Conservation (phyloP, 352 stramenopile species). For the Bremia lactucae region DNA sequence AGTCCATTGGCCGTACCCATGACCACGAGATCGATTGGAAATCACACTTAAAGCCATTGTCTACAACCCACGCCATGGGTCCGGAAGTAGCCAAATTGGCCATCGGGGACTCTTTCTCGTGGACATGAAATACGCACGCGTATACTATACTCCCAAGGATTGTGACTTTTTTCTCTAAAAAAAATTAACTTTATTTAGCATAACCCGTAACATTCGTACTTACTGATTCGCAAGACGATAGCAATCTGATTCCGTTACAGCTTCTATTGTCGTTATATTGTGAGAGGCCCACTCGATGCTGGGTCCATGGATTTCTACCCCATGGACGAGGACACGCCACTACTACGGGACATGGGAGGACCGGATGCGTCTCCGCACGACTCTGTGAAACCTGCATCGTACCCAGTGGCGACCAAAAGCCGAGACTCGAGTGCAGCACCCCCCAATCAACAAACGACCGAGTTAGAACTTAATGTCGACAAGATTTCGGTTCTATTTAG, state of each 20-base stretch:
- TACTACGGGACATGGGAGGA: constrained; percentile 9
- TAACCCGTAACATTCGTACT: no score
- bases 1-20: not conserved
- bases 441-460: constrained; percentile 30
- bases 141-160: no score
- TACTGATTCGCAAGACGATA: no score
- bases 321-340: constrained; percentile 25
- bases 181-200: no score
- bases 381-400: constrained; percentile 8
- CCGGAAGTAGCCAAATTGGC: constrained; percentile 2
- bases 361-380: constrained; percentile 13
- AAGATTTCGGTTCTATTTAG: constrained; percentile 79
- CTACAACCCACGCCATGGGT: constrained; percentile 4
- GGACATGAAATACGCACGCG: no score
- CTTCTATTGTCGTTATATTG: no score
- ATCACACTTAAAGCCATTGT: no score
- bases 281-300: constrained; percentile 1
- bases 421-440: constrained; percentile 5
- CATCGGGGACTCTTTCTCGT: constrained; percentile 6
- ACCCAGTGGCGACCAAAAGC: constrained; percentile 1
- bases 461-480: constrained; percentile 66
- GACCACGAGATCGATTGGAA: no score
- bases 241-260: no score
- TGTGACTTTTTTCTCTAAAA: no score
- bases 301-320: constrained; percentile 19